Base-by-base conservation (phyloP, 2,329 filamentous ascomycete species). In the Clarireedia homoeocarpa region DNA sequence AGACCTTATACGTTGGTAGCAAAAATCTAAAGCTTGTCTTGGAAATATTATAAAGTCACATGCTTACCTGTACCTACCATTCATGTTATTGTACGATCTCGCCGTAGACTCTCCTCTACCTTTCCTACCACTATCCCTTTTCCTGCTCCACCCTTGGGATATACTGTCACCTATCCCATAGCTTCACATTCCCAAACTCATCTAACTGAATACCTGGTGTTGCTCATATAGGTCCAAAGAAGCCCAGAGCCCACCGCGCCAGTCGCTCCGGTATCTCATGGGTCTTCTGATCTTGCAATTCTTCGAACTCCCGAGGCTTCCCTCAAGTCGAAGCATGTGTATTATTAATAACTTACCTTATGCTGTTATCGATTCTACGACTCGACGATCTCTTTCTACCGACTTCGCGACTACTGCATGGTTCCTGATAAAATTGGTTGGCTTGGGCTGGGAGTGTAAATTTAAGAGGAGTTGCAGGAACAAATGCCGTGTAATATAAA, bases 1-100 rank as follows among this genome's bases (percentile, higher is more conserved):
- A 47, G 66, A 61, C 55, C 70, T 67, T 30, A 63, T 70, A 53
- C 47, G 59, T 54, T 61, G 66, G 50, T 68, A 61, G 53, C 26
- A 10, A 51, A 12, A 51, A 55, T 38, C 34, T 23, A 46, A 55
- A 51, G 44, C 47, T 44, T 55, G 47, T 46, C 27, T 26, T 34
- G 30, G 9, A 34, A 34, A 34, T 34, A 14, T 34, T n/a, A 24
- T 36, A 20, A 30, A 45, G 10, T 47, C 12, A 24, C 20, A 47
- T 26, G 40, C n/a, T 12, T 44, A 24, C 23, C 10, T 23, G 7
- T 23, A 23, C 40, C 17, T 44, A 20, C 10, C 23, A 23, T 23
- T 44, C 6, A 23, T 23, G 30, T 34, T 34, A 4, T 34, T 34
- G 30, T 34, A 34, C 30, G 30, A 34, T 34, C 10, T 34, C 12